Evolutionary conservation across 2,329 filamentous ascomycete species (phyloP).

Genomic region (Talaromyces amestolkiae): DNA sequence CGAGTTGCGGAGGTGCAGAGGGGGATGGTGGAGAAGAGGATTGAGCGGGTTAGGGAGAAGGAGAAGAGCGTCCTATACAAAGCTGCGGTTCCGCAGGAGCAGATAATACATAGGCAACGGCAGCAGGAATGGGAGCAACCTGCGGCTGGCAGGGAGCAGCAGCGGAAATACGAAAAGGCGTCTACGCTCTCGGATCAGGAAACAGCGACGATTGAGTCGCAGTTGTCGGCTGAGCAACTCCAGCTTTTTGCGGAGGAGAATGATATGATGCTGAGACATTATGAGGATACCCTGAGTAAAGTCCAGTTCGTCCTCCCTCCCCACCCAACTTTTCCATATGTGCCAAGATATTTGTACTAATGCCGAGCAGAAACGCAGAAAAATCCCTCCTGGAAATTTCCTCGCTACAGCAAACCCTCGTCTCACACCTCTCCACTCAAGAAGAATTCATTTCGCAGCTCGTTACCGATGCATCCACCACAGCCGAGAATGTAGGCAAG

Average conservation of each 20-base stretch:
- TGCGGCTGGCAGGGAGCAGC: constrained; percentile 25
- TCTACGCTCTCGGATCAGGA: constrained; percentile 31
- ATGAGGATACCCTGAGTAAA: constrained; percentile 90
- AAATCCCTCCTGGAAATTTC: constrained; percentile 89
- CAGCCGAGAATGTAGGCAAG: constrained; percentile 78
- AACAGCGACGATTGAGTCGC: constrained; percentile 48
- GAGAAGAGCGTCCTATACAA: constrained; percentile 82
- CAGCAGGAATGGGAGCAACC: constrained; percentile 20
- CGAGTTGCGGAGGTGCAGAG: constrained; percentile 75
- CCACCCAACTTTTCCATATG: not conserved
- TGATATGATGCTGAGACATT: constrained; percentile 86
- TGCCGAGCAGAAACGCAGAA: constrained; percentile 69
- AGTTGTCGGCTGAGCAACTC: constrained; percentile 77
- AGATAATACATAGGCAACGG: not conserved
- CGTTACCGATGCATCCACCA: constrained; percentile 76
- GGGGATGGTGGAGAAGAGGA: constrained; percentile 86
- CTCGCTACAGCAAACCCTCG: constrained; percentile 84
- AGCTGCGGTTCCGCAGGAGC: constrained; percentile 28
- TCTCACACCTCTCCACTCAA: constrained; percentile 79
- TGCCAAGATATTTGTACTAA: not conserved
- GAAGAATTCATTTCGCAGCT: constrained; percentile 86
- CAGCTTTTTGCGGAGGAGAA: constrained; percentile 95
- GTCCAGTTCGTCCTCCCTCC: constrained; percentile 67
- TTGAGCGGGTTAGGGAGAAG: constrained; percentile 83
- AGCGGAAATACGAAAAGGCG: constrained; percentile 23